phyloP scores from a whole-genome alignment of 208 protist species.

The Trypanosomatidae sp. region DNA sequence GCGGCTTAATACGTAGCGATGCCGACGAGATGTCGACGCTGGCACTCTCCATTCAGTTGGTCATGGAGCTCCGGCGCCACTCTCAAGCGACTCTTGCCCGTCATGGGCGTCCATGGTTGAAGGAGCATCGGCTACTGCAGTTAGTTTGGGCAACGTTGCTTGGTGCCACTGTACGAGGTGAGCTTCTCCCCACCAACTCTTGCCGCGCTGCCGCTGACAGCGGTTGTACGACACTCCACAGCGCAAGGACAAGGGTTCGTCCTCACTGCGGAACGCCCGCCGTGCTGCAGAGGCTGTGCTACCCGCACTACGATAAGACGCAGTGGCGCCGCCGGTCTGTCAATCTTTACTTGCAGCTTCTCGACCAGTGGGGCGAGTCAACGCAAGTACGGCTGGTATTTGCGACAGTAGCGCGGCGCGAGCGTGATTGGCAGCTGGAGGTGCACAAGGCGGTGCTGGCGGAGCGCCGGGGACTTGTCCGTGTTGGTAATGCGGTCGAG shows the following conservation, averaged over 20 bases:
- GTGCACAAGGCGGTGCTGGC: constrained; percentile 15
- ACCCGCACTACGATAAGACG: constrained; percentile 27
- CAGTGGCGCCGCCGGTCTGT: constrained; percentile 44
- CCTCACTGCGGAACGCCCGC: not conserved
- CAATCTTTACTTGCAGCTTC: constrained; percentile 45
- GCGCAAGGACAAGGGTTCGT: not conserved
- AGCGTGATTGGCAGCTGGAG: constrained; percentile 15
- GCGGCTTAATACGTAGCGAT: not conserved
- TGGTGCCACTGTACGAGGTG: constrained; percentile 11
- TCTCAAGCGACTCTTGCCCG: not conserved
- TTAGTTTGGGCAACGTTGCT: constrained; percentile 17
- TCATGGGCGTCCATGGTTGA: not conserved
- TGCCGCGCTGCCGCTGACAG: no score
- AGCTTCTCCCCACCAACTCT: not conserved
- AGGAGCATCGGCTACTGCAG: constrained; percentile 1
- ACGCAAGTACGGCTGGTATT: constrained; percentile 53
- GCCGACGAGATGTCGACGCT: constrained; percentile 1
- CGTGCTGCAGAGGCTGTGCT: constrained; percentile 17
- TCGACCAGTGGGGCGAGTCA: constrained; percentile 50
- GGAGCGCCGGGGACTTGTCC: not conserved
- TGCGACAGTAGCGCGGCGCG: constrained; percentile 24
- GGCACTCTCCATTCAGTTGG: constrained; percentile 1
- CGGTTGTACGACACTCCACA: not conserved
- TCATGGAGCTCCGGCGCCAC: constrained; percentile 11
- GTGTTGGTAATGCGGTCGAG: not conserved